A percentile compares a stretch with the other conserved stretches of the same genome.
phyloP scores from a whole-genome alignment of 2,329 filamentous ascomycete genomes.

The Trichoderma guizhouense region DNA sequence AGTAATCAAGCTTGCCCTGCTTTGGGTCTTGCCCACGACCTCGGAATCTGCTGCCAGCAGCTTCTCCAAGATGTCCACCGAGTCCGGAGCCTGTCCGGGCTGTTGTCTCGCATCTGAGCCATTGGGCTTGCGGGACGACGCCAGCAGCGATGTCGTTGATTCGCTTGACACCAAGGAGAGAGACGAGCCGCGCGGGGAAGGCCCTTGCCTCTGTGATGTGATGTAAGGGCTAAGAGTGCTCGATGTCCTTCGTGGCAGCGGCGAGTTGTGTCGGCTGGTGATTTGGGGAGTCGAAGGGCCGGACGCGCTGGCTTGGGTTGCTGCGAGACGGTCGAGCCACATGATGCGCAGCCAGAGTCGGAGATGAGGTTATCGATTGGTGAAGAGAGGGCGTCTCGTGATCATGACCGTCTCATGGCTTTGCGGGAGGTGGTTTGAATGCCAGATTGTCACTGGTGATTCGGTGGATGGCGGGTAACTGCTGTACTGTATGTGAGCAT shows the following conservation, averaged over 20 bases:
- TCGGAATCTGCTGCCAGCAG: constrained; percentile 37
- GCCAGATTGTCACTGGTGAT: background rate
- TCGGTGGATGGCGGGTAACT: background rate
- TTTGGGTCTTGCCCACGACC: constrained; percentile 15
- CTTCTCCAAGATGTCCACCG: constrained; percentile 63
- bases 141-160: constrained; percentile 71
- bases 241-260: constrained; percentile 64
- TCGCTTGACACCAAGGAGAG: constrained; percentile 74
- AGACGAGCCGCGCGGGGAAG: constrained; percentile 71
- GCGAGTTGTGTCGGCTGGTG: constrained; percentile 67
- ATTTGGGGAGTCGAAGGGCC: constrained; percentile 58
- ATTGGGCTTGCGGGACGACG: constrained; percentile 62
- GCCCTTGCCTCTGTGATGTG: constrained; percentile 63
- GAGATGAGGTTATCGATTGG: constrained; percentile 1
- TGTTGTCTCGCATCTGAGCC: constrained; percentile 63
- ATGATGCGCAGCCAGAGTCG: constrained; percentile 45
- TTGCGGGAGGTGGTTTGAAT: background rate
- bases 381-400: background rate
- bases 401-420: constrained; percentile 11
- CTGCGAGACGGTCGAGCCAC: constrained; percentile 88
- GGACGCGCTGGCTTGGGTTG: constrained; percentile 57
- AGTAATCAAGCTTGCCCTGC: constrained; percentile 31
- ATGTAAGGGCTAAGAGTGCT: constrained; percentile 66
- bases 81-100: constrained; percentile 52
- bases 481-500: background rate